Evolutionary conservation across 176 grass and related monocot genomes (phyloP).

Genomic region (Hordeum vulgare): MorexV3_pseudomolecules_assembly NC_058519.1:10353397-10353896

Average conservation of each 20-base stretch:
- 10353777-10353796: slow-evolving; percentile 27
- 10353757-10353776: neutral
- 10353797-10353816: slow-evolving; percentile 29
- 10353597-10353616: neutral
- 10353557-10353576: too few relatives aligned
- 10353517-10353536: too few relatives aligned
- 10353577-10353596: neutral
- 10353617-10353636: slow-evolving; percentile 8
- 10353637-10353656: slow-evolving; percentile 11
- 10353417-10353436: too few relatives aligned
- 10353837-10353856: slow-evolving; percentile 27
- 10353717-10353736: slow-evolving; percentile 20
- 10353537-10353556: too few relatives aligned
- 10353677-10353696: slow-evolving; percentile 14
- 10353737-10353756: slow-evolving; percentile 32
- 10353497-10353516: too few relatives aligned
- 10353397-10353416: too few relatives aligned
- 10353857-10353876: slow-evolving; percentile 22
- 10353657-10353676: slow-evolving; percentile 34
- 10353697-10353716: slow-evolving; percentile 37
- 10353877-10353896: slow-evolving; percentile 24
- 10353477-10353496: too few relatives aligned
- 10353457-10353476: too few relatives aligned
- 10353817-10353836: neutral
- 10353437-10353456: too few relatives aligned